phyloP scores from a whole-genome alignment of 106 monocot genomes.

The Dendrobium catenatum region DNA sequence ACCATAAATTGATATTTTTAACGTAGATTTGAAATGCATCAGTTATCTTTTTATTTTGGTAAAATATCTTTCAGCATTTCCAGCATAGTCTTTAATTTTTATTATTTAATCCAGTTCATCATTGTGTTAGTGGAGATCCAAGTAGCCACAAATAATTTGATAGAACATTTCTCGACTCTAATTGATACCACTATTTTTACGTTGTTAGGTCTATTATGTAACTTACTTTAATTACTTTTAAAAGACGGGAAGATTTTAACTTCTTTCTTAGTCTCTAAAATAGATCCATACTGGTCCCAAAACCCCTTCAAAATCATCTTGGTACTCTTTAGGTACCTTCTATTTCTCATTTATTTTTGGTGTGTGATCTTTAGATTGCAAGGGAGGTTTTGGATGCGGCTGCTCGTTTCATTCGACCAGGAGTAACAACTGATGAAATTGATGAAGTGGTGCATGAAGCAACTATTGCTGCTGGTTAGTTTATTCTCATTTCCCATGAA shows the following conservation, averaged over 20 bases:
- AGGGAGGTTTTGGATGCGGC: slow-evolving; percentile 98
- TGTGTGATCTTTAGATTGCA: slow-evolving; percentile 60
- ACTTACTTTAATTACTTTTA: background rate
- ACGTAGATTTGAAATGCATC: too few relatives aligned
- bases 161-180: too few relatives aligned
- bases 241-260: background rate
- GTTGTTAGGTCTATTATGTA: too few relatives aligned
- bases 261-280: background rate
- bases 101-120: too few relatives aligned
- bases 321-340: background rate
- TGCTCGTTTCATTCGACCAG: slow-evolving; percentile 74
- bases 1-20: too few relatives aligned
- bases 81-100: too few relatives aligned
- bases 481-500: background rate
- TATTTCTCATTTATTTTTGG: background rate
- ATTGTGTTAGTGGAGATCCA: too few relatives aligned
- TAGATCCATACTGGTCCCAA: background rate
- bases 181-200: too few relatives aligned
- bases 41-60: too few relatives aligned
- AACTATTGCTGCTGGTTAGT: slow-evolving; percentile 78
- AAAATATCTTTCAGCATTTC: too few relatives aligned
- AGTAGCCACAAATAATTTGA: too few relatives aligned
- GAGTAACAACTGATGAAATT: slow-evolving; percentile 97
- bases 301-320: background rate
- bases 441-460: slow-evolving; percentile 88